Base-by-base conservation (phyloP, 2,329 filamentous ascomycete genomes). In the Claviceps pazoutovae region DNA sequence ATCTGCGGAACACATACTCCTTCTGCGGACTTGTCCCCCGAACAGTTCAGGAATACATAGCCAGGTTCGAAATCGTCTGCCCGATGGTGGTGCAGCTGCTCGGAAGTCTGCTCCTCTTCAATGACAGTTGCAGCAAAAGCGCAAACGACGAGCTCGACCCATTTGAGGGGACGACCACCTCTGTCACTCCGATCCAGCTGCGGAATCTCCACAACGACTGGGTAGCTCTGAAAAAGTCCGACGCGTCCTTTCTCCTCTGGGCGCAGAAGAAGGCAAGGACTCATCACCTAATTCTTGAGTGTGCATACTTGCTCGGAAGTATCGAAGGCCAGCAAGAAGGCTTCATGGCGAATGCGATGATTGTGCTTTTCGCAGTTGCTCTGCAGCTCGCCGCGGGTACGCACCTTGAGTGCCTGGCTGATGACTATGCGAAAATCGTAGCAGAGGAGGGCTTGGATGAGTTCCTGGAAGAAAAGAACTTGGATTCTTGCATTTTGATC, bases 1-100 rank as follows among this genome's bases (percentile, higher is more conserved):
- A 49, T 6, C 17, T 19, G 2, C 11, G 0, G 9, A 2, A 9
- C 16, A 17, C 51, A 19, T 58, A 58, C 50, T 34, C 14, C 7
- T 62, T 57, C 47, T 55, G 55, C 36, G 59, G 61, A 11, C 54
- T 59, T 14, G 58, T 62, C 4, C 61, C 61, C 5, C 55, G 62
- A 6, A 51, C 50, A 1, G 16, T 46, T 13, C 21, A 23, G 11
- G 56, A 62, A 43, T 56, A 62, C 51, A 7, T 48, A 1, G 36
- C 34, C 7, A 55, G 61, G 5, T 47, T 64, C 16, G 21, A 51
- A 8, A 3, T 37, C 1, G 23, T 59, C 14, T 19, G 50, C 8
- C 42, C 45, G 14, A 49, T 55, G 5, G 55, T 61, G 23, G 13
- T 59, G 8, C 43, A 46, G 16, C 48, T 58, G 2, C 3, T 63